Conservation (phyloP, 495 filamentous ascomycete species). For the Daldinia childiae region DNA sequence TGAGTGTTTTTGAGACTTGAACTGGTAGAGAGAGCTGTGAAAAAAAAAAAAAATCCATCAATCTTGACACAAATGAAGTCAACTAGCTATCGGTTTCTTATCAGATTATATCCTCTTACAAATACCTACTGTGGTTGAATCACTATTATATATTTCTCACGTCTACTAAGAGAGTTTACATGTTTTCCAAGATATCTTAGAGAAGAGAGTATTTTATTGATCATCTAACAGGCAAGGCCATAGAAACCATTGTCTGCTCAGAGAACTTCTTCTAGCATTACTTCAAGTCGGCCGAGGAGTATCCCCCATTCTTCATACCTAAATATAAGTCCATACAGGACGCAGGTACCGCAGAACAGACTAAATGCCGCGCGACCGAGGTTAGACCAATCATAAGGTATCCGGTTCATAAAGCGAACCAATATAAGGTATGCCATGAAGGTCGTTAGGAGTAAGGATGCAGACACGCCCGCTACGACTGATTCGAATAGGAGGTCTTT, state of each 20-base stretch:
- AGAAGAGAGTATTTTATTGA: no score
- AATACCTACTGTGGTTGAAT: no score
- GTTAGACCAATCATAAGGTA: background rate
- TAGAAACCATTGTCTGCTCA: background rate
- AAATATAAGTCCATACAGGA: background rate
- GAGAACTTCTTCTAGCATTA: background rate
- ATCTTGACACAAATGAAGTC: no score
- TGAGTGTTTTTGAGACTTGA: no score
- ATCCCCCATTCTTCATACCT: background rate
- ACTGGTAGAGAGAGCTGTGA: no score
- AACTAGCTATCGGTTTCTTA: no score
- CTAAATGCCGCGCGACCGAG: background rate
- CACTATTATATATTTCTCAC: no score
- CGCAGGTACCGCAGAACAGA: background rate
- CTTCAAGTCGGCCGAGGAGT: background rate
- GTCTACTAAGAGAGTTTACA: no score
- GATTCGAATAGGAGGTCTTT: background rate
- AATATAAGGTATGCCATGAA: background rate
- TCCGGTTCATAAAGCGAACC: background rate
- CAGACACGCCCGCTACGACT: background rate
- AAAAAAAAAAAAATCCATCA: no score
- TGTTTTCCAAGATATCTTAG: no score
- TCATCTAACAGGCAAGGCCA: background rate
- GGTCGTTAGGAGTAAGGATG: background rate
- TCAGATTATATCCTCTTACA: no score